A percentile compares a stretch with the other conserved stretches of the same genome.
phyloP scores from a whole-genome alignment of 306 rosid genomes.

The Astragalus glycyphyllos region DNA sequence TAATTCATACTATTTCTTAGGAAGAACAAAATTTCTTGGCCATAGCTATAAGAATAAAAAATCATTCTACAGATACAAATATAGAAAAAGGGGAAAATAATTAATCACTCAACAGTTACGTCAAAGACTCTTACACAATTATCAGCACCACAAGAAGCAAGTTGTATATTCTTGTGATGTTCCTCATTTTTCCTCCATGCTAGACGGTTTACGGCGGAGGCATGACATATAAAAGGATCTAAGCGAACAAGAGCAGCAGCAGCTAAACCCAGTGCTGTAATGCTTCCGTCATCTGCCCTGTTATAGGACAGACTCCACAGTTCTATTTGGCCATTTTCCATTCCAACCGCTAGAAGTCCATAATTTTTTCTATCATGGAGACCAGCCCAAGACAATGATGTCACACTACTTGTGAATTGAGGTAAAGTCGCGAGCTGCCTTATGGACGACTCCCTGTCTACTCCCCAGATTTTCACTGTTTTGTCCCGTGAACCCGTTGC shows the following conservation, averaged over 20 bases:
- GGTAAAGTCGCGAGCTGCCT: constrained; percentile 65
- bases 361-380: constrained; percentile 39
- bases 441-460: constrained; percentile 58
- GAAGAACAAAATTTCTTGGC: constrained; percentile 19
- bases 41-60: constrained; percentile 5
- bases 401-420: constrained; percentile 72
- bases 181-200: constrained; percentile 71
- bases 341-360: constrained; percentile 83
- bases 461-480: constrained; percentile 80
- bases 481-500: constrained; percentile 96
- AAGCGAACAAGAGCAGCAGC: constrained; percentile 51
- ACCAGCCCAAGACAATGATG: constrained; percentile 77
- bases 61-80: constrained; percentile 30
- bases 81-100: background rate
- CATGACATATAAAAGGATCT: constrained; percentile 77
- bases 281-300: constrained; percentile 51
- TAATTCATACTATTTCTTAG: constrained; percentile 24
- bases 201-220: constrained; percentile 73
- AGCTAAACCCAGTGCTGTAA: constrained; percentile 41
- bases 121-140: constrained; percentile 85
- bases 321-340: constrained; percentile 92
- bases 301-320: constrained; percentile 70
- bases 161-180: constrained; percentile 57
- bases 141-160: constrained; percentile 95
- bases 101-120: constrained; percentile 48